These are phyloP conservation scores for Salix exigua DNA, from an alignment of 345 rosid genomes.

Conservation along the genomic window DNA sequence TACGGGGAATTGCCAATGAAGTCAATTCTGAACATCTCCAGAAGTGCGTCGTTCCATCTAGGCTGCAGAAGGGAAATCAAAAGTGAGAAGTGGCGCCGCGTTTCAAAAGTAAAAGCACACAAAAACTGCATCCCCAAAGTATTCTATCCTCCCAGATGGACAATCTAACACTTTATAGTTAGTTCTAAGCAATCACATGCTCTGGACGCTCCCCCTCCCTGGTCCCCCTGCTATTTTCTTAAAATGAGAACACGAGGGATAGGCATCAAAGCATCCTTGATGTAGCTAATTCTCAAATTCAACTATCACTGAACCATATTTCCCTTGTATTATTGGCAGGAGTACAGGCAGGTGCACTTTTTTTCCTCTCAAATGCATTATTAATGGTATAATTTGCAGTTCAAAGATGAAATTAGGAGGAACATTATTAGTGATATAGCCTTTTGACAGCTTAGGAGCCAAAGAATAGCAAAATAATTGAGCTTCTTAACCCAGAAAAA, in stretches of 20 bases:
- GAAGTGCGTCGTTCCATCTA: slow-evolving; percentile 78
- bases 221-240: neutral
- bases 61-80: slow-evolving; percentile 44
- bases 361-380: neutral
- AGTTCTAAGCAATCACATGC: neutral
- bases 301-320: neutral
- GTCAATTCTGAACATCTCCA: slow-evolving; percentile 78
- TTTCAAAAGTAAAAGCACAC: neutral
- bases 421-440: neutral
- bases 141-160: neutral
- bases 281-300: neutral
- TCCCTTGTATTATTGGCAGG: neutral
- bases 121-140: neutral
- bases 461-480: neutral
- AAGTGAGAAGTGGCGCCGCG: neutral
- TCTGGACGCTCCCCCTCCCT: neutral
- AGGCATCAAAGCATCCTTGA: neutral
- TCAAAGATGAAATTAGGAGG: neutral
- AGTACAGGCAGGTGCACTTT: neutral
- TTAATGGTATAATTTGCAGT: too few species aligned
- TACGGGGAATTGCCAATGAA: slow-evolving; percentile 77
- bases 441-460: neutral
- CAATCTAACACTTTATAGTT: neutral
- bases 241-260: neutral
- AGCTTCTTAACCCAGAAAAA: neutral